Evolutionary conservation across 1,284 basidiomycete species (phyloP).

Genomic region (Rhodotorula mucilaginosa): DNA sequence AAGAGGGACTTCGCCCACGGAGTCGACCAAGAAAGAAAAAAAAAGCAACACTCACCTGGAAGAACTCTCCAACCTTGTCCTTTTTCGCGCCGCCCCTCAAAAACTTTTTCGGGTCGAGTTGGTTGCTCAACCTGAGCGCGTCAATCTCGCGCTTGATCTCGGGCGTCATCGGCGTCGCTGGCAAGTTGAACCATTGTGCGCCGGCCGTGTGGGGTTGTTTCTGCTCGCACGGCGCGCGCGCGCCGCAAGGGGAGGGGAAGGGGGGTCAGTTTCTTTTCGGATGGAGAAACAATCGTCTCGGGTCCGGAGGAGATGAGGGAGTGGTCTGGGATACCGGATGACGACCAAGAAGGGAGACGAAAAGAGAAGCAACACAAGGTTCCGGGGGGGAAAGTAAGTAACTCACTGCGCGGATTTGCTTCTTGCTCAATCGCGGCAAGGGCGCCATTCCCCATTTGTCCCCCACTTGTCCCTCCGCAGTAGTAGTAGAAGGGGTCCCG

Average conservation of each 20-base stretch:
- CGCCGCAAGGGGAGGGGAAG: too few relatives aligned
- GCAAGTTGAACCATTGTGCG: constrained; percentile 85
- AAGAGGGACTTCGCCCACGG: constrained; percentile 21
- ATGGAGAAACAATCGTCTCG: too few relatives aligned
- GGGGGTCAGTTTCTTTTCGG: too few relatives aligned
- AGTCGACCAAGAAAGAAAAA: constrained; percentile 17
- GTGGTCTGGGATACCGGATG: background rate
- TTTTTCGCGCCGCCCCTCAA: constrained; percentile 79
- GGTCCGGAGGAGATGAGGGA: background rate
- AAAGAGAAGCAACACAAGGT: too few relatives aligned
- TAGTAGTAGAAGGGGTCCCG: background rate
- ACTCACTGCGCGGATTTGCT: constrained; percentile 31
- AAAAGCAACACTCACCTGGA: constrained; percentile 64
- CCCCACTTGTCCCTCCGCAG: background rate
- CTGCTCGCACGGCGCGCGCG: constrained; percentile 4
- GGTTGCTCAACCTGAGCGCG: constrained; percentile 82
- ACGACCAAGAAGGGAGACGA: background rate
- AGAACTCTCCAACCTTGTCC: constrained; percentile 71
- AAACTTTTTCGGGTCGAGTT: constrained; percentile 94
- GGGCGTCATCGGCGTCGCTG: constrained; percentile 70
- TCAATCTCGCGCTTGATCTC: constrained; percentile 87
- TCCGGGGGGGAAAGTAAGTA: too few relatives aligned
- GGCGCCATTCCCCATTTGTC: constrained; percentile 37
- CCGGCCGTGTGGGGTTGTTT: constrained; percentile 61
- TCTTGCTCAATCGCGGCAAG: constrained; percentile 29